Evolutionary conservation across 2,329 filamentous ascomycete species (phyloP).

Genomic region (Beauveria australis): DNA sequence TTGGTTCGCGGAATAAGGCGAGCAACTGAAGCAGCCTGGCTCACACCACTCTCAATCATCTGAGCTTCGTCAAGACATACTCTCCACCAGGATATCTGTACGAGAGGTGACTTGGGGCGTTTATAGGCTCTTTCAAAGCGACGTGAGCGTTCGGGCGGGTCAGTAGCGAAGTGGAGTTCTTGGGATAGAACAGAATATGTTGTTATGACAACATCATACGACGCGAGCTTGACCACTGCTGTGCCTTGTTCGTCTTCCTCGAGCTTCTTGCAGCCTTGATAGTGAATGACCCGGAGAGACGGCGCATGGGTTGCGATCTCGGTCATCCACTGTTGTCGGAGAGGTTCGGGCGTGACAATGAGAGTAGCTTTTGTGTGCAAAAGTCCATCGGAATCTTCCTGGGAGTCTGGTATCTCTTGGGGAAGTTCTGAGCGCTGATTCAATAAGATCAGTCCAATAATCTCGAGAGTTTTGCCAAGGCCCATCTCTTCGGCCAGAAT

Average conservation of each 20-base stretch:
- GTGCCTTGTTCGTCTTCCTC: slow-evolving; percentile 28
- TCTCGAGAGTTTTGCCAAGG: slow-evolving; percentile 70
- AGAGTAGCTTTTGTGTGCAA: slow-evolving; percentile 47
- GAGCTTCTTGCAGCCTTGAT: slow-evolving; percentile 39
- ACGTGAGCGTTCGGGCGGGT: slow-evolving; percentile 59
- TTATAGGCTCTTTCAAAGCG: slow-evolving; percentile 60
- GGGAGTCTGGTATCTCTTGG: slow-evolving; percentile 1
- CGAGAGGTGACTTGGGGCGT: slow-evolving; percentile 64
- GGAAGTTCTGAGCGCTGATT: slow-evolving; percentile 38
- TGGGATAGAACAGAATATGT: slow-evolving; percentile 64
- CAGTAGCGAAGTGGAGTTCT: slow-evolving; percentile 70
- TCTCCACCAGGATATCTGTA: slow-evolving; percentile 81
- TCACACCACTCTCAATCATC: slow-evolving; percentile 86
- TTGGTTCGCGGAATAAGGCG: slow-evolving; percentile 73
- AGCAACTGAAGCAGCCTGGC: slow-evolving; percentile 72
- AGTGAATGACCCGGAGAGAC: slow-evolving; percentile 45
- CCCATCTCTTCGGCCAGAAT: slow-evolving; percentile 79
- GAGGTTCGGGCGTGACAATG: slow-evolving; percentile 50
- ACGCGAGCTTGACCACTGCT: slow-evolving; percentile 36
- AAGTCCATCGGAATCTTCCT: slow-evolving; percentile 22
- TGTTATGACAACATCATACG: slow-evolving; percentile 53
- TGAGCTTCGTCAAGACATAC: slow-evolving; percentile 74
- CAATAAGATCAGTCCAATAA: slow-evolving; percentile 60
- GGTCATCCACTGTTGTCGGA: slow-evolving; percentile 53
- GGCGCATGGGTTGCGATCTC: slow-evolving; percentile 54